Evolutionary conservation across 176 grass and related monocot genomes (phyloP).

Genomic region (Aegilops speltoides): DNA sequence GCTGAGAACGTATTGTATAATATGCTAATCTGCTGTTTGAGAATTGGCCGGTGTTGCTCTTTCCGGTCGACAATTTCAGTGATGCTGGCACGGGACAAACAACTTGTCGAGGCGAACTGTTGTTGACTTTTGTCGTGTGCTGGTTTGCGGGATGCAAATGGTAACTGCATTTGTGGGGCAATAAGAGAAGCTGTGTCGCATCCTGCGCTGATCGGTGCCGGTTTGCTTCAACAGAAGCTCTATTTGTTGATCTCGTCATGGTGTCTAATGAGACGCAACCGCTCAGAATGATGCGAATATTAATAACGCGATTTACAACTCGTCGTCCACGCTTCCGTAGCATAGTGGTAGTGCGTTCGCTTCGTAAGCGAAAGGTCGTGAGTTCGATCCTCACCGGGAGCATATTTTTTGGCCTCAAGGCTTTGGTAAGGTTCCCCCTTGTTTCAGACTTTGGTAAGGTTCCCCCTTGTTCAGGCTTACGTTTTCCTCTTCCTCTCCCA

Average conservation of each 20-base stretch:
- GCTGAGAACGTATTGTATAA: not conserved
- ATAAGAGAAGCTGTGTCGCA: not conserved
- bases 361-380: constrained; percentile 97
- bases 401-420: too few relatives aligned
- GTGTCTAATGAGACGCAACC: not conserved
- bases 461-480: too few relatives aligned
- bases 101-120: not conserved
- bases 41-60: not conserved
- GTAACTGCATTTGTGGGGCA: not conserved
- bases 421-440: too few relatives aligned
- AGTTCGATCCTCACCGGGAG: constrained; percentile 96
- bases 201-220: not conserved
- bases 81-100: not conserved
- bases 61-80: not conserved
- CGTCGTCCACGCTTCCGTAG: constrained; percentile 34
- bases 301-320: not conserved
- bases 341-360: constrained; percentile 84
- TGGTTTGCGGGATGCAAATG: not conserved
- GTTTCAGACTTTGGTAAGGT: too few relatives aligned
- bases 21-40: not conserved
- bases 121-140: not conserved
- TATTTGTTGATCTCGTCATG: not conserved
- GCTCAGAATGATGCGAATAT: not conserved
- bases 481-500: too few relatives aligned
- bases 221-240: not conserved